Evolutionary conservation across 176 grass and related monocot genomes (phyloP), one percentile per base, ranked within the genome.

Genomic region (Cocos nucifera): DNA sequence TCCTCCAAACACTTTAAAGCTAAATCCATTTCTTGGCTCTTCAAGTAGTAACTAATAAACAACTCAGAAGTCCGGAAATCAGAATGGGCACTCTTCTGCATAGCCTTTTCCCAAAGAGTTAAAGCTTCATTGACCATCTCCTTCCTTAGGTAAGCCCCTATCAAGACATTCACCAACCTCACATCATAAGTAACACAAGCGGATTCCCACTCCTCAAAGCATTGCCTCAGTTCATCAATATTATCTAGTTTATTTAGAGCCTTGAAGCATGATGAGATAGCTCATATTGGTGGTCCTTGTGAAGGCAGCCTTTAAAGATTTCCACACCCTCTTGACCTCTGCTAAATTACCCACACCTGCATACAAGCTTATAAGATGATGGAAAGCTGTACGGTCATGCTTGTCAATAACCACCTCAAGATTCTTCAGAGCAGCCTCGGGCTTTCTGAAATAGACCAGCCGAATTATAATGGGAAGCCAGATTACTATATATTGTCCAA

Each of bases 211-310:
- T 65, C 44, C 15, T 65, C 62, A 23, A 65, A 65, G 20, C 19
- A 51, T 39, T 65, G 44, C 44, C 51, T 51, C 22, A 65, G 15
- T 17, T 18, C 20, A 50, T 65, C 62, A 25, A 65, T 23, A 49
- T n/a, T 39, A 51, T 65, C 62, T 22, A 65, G 48, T 51, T 65
- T 65, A 65, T 24, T 23, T 15, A 65, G 48, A 65, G 62, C 62
- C 35, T n/a, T 51, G 62, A 24, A 65, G 48, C 48, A 26, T 51
- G 14, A 25, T 15, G 1, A 65, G 16, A 24, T 65, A 65, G 62
- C 21, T 51, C 35, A 8, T 25, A 15, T 65, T 65, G 4, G 44
- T 51, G 39, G 62, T 35, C 62, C 8, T 51, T 23, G 10, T 12
- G 22, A 51, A 65, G n/a, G 39, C 20, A 15, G 12, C 62, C 22